A percentile compares a stretch with the other conserved stretches of the same genome.
phyloP scores from a whole-genome alignment of 352 stramenopile species.

The Peronospora tabacina region DNA sequence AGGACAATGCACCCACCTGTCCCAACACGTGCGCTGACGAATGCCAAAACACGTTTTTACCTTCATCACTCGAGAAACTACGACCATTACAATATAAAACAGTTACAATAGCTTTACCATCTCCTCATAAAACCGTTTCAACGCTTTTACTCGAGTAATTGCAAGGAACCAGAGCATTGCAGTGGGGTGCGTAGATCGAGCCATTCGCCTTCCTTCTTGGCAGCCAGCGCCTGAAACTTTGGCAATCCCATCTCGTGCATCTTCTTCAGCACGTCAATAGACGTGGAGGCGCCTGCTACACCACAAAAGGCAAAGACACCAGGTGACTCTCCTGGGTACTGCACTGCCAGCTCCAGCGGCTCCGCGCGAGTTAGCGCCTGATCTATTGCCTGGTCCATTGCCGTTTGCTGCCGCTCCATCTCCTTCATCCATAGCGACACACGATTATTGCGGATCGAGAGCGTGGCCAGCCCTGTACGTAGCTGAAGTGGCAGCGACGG shows the following conservation, averaged over 20 bases:
- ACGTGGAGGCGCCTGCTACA: slow-evolving; percentile 34
- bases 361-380: slow-evolving; percentile 12
- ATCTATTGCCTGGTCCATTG: slow-evolving; percentile 7
- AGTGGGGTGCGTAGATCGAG: slow-evolving; percentile 49
- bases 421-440: slow-evolving; percentile 49
- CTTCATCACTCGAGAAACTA: slow-evolving; percentile 62
- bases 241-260: slow-evolving; percentile 45
- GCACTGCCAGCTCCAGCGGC: slow-evolving; percentile 43
- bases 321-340: slow-evolving; percentile 16
- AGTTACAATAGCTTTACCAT: not conserved
- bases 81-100: not conserved
- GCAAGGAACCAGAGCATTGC: slow-evolving; percentile 36
- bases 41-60: slow-evolving; percentile 94
- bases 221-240: slow-evolving; percentile 53
- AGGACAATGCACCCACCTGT: slow-evolving; percentile 26
- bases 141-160: slow-evolving; percentile 49
- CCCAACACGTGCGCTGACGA: slow-evolving; percentile 99
- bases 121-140: not conserved
- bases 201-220: slow-evolving; percentile 36
- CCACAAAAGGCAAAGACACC: slow-evolving; percentile 39
- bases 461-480: slow-evolving; percentile 16
- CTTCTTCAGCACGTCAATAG: slow-evolving; percentile 55
- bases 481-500: slow-evolving; percentile 7
- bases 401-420: slow-evolving; percentile 37
- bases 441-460: slow-evolving; percentile 41